A percentile compares a stretch with the other conserved stretches of the same genome.
phyloP scores from a whole-genome alignment of 495 filamentous ascomycete species.

The Aspergillus diversus region DNA sequence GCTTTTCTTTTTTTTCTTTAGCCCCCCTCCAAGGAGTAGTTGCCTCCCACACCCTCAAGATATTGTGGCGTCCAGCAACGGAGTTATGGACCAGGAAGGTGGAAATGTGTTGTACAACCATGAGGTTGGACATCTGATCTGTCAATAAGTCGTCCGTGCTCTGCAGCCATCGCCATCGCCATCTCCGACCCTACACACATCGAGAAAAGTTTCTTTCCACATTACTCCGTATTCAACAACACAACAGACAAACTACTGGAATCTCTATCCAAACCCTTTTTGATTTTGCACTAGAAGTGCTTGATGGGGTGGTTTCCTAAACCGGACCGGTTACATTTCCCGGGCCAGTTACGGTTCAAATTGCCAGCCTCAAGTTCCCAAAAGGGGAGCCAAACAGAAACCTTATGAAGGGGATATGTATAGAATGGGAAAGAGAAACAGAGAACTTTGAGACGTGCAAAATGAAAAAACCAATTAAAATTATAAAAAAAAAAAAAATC shows the following conservation, averaged over 20 bases:
- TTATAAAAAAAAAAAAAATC: neutral
- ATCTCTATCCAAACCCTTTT: too few species aligned
- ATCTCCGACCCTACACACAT: neutral
- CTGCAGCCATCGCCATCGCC: neutral
- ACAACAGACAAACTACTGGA: too few species aligned
- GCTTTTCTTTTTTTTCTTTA: neutral
- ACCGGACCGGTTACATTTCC: too few species aligned
- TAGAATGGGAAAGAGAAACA: neutral
- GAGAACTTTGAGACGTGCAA: neutral
- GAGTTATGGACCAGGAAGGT: neutral
- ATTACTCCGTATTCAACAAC: too few species aligned
- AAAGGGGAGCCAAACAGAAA: neutral
- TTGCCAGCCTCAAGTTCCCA: conserved; percentile 7
- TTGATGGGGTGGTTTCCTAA: neutral
- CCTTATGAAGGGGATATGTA: neutral
- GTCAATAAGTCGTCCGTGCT: neutral
- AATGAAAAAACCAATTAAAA: neutral
- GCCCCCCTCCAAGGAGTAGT: neutral
- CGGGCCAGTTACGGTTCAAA: neutral
- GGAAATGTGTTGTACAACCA: conserved; percentile 1
- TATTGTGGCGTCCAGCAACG: neutral
- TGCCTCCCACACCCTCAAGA: too few species aligned
- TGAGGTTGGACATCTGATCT: conserved; percentile 2
- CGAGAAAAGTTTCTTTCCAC: too few species aligned
- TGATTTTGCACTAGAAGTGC: neutral